phyloP scores from a whole-genome alignment of 768 basidiomycete species.

The Tricholoma furcatifolium region DNA sequence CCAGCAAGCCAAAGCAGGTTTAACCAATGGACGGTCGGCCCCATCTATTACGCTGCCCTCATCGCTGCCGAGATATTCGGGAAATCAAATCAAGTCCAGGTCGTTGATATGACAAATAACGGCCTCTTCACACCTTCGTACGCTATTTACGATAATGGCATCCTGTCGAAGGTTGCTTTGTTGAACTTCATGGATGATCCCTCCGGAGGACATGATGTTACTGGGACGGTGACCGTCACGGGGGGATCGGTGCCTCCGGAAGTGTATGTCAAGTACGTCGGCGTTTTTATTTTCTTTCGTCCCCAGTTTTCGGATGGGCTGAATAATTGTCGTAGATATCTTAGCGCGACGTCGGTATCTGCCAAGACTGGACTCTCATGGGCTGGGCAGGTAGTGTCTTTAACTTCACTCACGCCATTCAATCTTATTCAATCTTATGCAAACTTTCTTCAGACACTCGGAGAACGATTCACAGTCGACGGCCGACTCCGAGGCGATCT shows the following conservation, averaged over 20 bases:
- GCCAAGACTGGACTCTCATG: constrained; percentile 70
- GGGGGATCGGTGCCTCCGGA: constrained; percentile 43
- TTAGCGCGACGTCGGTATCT: constrained; percentile 53
- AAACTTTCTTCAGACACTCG: constrained; percentile 48
- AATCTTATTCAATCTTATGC: neutral
- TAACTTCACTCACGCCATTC: too few relatives aligned
- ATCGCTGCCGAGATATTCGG: constrained; percentile 72
- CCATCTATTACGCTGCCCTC: constrained; percentile 72
- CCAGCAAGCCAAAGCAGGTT: constrained; percentile 54
- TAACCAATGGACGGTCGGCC: constrained; percentile 72
- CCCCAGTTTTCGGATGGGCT: neutral
- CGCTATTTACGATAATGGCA: constrained; percentile 72
- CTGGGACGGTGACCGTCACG: constrained; percentile 45
- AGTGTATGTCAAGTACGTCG: constrained; percentile 51
- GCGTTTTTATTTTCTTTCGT: neutral
- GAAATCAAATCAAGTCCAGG: constrained; percentile 57
- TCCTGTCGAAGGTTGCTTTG: constrained; percentile 58
- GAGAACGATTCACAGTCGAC: constrained; percentile 60
- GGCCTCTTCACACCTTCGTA: constrained; percentile 60
- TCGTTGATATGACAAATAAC: constrained; percentile 64
- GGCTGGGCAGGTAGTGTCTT: constrained; percentile 63
- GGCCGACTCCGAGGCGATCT: constrained; percentile 60
- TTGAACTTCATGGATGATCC: constrained; percentile 73
- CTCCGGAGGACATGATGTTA: constrained; percentile 52
- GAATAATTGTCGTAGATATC: constrained; percentile 39